Evolutionary conservation across 768 basidiomycete species (phyloP).

Genomic region (Tricholoma saponaceum): DNA sequence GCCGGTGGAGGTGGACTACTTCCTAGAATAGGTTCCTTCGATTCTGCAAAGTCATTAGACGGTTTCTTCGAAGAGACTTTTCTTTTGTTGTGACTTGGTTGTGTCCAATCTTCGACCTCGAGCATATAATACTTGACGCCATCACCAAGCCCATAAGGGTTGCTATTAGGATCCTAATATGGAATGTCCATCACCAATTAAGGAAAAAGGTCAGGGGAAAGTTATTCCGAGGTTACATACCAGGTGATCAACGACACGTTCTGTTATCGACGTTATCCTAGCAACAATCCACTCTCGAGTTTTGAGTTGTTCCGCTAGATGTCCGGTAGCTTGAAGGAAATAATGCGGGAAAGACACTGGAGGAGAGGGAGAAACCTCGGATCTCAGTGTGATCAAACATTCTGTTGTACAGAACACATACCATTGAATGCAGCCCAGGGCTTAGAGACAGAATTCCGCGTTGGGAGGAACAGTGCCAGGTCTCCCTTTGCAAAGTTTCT

Average conservation of each 20-base stretch:
- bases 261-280: conserved; percentile 82
- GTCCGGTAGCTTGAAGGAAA: conserved; percentile 86
- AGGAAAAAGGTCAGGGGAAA: not conserved
- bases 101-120: conserved; percentile 92
- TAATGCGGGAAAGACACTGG: conserved; percentile 96
- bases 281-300: conserved; percentile 95
- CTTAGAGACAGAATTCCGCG: conserved; percentile 87
- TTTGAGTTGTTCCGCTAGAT: conserved; percentile 85
- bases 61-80: conserved; percentile 49
- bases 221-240: conserved; percentile 32
- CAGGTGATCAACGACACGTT: conserved; percentile 77
- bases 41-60: conserved; percentile 33
- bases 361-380: conserved; percentile 31
- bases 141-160: conserved; percentile 85
- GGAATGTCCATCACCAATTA: conserved; percentile 4
- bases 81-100: conserved; percentile 64
- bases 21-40: conserved; percentile 30
- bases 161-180: conserved; percentile 70
- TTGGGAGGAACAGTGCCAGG: conserved; percentile 92
- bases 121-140: conserved; percentile 93
- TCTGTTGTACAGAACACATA: conserved; percentile 28
- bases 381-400: conserved; percentile 12
- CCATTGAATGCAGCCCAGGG: conserved; percentile 99
- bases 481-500: conserved; percentile 94
- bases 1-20: conserved; percentile 32